Base-by-base conservation (phyloP, 805 yeast species). In the Spencermartinsiella europaea region DNA sequence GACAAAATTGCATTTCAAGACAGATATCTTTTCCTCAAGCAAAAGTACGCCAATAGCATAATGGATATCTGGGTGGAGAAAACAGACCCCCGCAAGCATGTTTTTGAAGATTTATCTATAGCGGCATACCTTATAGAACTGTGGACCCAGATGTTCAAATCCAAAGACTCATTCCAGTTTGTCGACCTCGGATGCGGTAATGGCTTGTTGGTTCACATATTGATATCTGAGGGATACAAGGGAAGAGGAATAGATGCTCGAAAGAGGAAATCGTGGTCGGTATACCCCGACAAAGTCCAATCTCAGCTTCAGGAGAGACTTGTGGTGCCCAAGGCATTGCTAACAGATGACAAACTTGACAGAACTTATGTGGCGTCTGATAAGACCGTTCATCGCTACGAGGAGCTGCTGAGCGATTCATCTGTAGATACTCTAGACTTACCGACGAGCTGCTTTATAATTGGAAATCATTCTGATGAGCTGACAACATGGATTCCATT, bases 391-490 rank as follows among this genome's bases (percentile, higher is more conserved):
- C 48, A 40, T 3, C 14, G 8, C 10, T 27, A 28, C 39, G 21
- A 25, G 15, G 34, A 45, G 14, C 42, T 50, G 2, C 21, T 34
- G 20, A 27, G 16, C 3, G 53, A 53, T 35, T 49, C 51, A 5
- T 14, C 34, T 19, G 37, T 52, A 44, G 44, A 42, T 28, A 33
- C 38, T 2, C 40, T 52, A 15, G 49, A 46, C 19, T 21, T 44
- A 17, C 81, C 87, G 0, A 62, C 68, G 19, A 75, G 83, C 55
- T 83, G 95, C 0, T 91, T 91, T 58, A 66, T 90, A 31, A 89
- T 91, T 38, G 98, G 98, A 1, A 91, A 91, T 62, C 98, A 91
- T 61, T 85, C 95, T 1, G 98, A 91, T 63, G 98, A 91, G 61
- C 72, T 91, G 47, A 90, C 97, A 0, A 85, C 95, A 54, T 91